Percentiles rank a stretch among this genome's conserved stretches.
These are phyloP conservation scores for Hydnomerulius pinastri DNA, from an alignment of 768 basidiomycete species.

Conservation along the genomic window DNA sequence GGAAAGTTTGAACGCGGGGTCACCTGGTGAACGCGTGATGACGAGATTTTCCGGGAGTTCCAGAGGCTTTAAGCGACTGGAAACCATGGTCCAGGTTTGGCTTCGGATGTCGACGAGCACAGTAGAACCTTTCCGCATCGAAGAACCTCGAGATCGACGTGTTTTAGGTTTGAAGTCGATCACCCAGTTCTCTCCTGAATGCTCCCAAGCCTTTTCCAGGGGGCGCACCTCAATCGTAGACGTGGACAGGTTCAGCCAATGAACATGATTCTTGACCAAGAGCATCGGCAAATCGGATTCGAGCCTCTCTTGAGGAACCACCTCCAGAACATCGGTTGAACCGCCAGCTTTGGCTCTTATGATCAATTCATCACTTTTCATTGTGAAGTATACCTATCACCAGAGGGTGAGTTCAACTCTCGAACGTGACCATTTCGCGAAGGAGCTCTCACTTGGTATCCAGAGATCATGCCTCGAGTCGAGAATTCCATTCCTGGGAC, in stretches of 20 bases:
- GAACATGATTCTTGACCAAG: constrained; percentile 23
- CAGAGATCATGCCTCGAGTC: constrained; percentile 15
- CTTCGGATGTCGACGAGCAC: constrained; percentile 31
- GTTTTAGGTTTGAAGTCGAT: constrained; percentile 13
- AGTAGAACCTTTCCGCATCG: constrained; percentile 6
- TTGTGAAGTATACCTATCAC: no score
- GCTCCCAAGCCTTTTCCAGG: constrained; percentile 24
- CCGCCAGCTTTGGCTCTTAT: constrained; percentile 13
- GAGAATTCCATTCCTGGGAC: constrained; percentile 28
- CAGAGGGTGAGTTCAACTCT: no score
- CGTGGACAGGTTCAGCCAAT: constrained; percentile 33
- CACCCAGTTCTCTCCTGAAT: constrained; percentile 28
- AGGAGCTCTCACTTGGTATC: constrained; percentile 22
- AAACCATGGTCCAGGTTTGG: constrained; percentile 28
- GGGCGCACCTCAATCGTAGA: constrained; percentile 30
- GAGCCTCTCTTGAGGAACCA: constrained; percentile 26
- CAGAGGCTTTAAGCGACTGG: constrained; percentile 21
- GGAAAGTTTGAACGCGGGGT: constrained; percentile 17
- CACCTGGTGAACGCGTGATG: constrained; percentile 9
- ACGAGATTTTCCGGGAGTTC: constrained; percentile 25
- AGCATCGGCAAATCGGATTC: constrained; percentile 25
- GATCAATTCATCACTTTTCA: constrained; percentile 14
- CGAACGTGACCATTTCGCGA: no score
- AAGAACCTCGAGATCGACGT: no score
- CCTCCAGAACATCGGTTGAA: constrained; percentile 13